These are phyloP conservation scores for Agaricus subrufescens DNA, from an alignment of 768 basidiomycete species.

Conservation along the genomic window DNA sequence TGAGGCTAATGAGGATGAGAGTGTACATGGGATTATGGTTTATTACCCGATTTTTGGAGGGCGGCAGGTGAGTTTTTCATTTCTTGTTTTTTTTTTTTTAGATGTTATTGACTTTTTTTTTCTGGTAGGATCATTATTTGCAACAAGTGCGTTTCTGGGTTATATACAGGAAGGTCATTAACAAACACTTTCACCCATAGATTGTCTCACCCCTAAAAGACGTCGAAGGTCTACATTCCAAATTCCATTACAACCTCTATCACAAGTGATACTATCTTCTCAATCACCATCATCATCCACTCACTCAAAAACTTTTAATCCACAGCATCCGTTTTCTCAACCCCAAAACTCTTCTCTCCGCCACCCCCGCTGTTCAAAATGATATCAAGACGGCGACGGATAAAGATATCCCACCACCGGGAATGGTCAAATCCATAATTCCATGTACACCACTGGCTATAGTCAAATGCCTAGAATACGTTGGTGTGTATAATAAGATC, in stretches of 20 bases:
- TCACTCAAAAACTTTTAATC: not conserved
- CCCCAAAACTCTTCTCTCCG: constrained; percentile 59
- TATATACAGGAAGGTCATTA: not conserved
- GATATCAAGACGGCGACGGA: constrained; percentile 21
- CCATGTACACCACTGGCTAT: constrained; percentile 97
- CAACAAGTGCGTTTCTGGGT: constrained; percentile 61
- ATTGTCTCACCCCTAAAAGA: constrained; percentile 96
- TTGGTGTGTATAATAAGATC: constrained; percentile 90
- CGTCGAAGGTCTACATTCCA: constrained; percentile 95
- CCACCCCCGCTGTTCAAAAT: constrained; percentile 32
- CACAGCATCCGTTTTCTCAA: constrained; percentile 87
- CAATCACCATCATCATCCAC: not conserved
- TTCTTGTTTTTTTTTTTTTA: not conserved
- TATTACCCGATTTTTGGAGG: constrained; percentile 96
- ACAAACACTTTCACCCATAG: constrained; percentile 25
- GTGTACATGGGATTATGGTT: constrained; percentile 94
- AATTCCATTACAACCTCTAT: constrained; percentile 92
- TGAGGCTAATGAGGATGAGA: constrained; percentile 85
- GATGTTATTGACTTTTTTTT: not conserved
- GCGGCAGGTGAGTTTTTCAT: constrained; percentile 58
- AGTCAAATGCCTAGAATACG: constrained; percentile 89
- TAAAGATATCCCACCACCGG: constrained; percentile 66
- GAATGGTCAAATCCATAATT: constrained; percentile 92
- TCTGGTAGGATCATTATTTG: constrained; percentile 83
- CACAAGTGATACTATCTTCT: constrained; percentile 65